A percentile compares a stretch with the other conserved stretches of the same genome.
These are phyloP conservation scores for Ophiocordyceps polyrhachis-furcata DNA, from an alignment of 2,329 filamentous ascomycete genomes.

Conservation along the genomic window DNA sequence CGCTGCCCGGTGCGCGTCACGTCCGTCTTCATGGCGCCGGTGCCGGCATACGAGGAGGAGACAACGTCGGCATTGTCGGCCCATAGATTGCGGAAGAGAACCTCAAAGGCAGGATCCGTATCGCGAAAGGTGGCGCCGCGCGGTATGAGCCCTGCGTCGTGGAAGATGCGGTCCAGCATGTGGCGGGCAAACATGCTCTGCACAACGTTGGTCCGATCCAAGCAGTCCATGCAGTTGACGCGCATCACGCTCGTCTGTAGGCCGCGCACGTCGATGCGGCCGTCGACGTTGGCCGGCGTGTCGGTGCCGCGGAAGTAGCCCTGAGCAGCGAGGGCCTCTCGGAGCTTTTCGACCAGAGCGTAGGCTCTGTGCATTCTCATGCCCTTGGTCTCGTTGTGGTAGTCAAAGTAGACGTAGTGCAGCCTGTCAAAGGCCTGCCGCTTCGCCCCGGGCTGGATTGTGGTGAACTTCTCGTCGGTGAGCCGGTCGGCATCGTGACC, in stretches of 20 bases:
- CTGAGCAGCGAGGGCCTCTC: conserved; percentile 56
- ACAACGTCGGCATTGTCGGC: conserved; percentile 96
- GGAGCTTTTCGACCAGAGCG: conserved; percentile 65
- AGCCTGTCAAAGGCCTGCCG: conserved; percentile 57
- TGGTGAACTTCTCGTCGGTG: conserved; percentile 64
- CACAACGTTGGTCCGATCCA: conserved; percentile 94
- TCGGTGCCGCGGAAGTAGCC: conserved; percentile 89
- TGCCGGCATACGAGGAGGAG: conserved; percentile 82
- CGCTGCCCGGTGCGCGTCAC: conserved; percentile 86
- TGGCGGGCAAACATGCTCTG: conserved; percentile 91
- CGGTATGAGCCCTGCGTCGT: conserved; percentile 62
- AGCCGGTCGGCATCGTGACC: conserved; percentile 42
- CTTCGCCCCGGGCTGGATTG: conserved; percentile 46
- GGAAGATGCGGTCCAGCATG: conserved; percentile 74
- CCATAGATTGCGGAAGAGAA: conserved; percentile 93
- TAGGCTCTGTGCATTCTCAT: conserved; percentile 84
- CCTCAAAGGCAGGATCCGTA: conserved; percentile 67
- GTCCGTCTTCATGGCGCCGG: conserved; percentile 94
- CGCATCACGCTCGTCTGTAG: conserved; percentile 80
- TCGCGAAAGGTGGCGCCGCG: conserved; percentile 57
- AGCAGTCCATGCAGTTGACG: conserved; percentile 98
- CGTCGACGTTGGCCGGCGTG: conserved; percentile 51
- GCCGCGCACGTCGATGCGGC: conserved; percentile 60
- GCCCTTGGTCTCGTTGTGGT: conserved; percentile 93
- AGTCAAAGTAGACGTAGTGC: conserved; percentile 97